phyloP scores from a whole-genome alignment of 345 rosid species.

The Luvunga scandens region DNA sequence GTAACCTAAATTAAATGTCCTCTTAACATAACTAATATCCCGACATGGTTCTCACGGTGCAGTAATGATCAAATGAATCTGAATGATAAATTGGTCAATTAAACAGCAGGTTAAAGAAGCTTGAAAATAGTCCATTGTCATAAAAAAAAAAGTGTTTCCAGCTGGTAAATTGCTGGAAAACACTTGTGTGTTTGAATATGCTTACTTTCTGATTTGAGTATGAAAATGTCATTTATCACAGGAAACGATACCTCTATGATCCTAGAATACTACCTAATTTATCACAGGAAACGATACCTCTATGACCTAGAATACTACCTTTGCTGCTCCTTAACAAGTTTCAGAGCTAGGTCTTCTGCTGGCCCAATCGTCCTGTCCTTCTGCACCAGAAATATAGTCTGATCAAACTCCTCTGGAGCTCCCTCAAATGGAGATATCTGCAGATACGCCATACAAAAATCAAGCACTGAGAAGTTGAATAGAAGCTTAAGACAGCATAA shows the following conservation, averaged over 20 bases:
- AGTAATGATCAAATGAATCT: neutral
- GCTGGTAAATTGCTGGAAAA: neutral
- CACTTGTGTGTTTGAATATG: neutral
- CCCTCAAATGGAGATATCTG: conserved; percentile 80
- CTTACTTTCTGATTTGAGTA: neutral
- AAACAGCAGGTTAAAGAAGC: neutral
- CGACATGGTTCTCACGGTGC: neutral
- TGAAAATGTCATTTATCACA: neutral
- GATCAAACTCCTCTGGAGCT: conserved; percentile 93
- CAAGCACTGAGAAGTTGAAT: neutral
- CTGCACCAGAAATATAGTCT: conserved; percentile 64
- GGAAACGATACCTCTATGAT: neutral
- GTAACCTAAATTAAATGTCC: too few species aligned
- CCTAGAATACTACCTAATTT: conserved; percentile 37
- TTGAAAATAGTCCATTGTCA: neutral
- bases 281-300: neutral
- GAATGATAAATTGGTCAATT: neutral
- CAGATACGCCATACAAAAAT: neutral
- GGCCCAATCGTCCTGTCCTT: conserved; percentile 62
- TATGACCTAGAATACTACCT: conserved; percentile 37
- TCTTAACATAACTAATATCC: neutral
- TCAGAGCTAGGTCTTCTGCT: conserved; percentile 51
- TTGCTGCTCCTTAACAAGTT: conserved; percentile 75
- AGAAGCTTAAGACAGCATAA: neutral
- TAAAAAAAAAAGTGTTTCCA: neutral